A percentile compares a stretch with the other conserved stretches of the same genome.
Evolutionary conservation across 495 filamentous ascomycete species (phyloP).

Genomic region (Xylaria flabelliformis): DNA sequence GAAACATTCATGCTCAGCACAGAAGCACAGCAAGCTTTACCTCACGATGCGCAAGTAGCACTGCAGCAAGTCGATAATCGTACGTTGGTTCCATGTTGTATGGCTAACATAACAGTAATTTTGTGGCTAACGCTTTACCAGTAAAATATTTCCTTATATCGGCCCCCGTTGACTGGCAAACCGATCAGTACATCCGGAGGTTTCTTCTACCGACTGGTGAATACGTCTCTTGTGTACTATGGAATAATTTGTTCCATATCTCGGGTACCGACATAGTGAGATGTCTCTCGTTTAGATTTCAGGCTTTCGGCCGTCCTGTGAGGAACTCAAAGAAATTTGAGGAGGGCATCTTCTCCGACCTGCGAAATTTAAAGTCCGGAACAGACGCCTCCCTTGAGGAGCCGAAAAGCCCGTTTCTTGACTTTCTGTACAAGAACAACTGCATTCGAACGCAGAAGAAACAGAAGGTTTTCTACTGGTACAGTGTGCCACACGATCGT

Average conservation of each 20-base stretch:
- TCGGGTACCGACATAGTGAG: slow-evolving; percentile 98
- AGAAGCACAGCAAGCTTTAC: slow-evolving; percentile 93
- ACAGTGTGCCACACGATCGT: slow-evolving; percentile 96
- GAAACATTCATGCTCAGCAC: slow-evolving; percentile 98
- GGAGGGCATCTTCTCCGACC: slow-evolving; percentile 98
- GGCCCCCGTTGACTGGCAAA: slow-evolving; percentile 96
- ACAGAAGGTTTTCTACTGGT: slow-evolving; percentile 99
- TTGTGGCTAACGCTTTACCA: slow-evolving; percentile 42
- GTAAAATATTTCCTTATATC: slow-evolving; percentile 99
- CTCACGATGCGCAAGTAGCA: slow-evolving; percentile 95
- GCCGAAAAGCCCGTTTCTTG: slow-evolving; percentile 96
- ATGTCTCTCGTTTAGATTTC: slow-evolving; percentile 97
- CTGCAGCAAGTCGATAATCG: slow-evolving; percentile 98
- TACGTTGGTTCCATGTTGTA: slow-evolving; percentile 58
- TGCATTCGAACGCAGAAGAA: slow-evolving; percentile 99
- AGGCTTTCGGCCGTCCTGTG: slow-evolving; percentile 95
- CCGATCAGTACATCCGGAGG: slow-evolving; percentile 93
- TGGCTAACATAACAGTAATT: slow-evolving; percentile 28
- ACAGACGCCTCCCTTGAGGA: slow-evolving; percentile 99
- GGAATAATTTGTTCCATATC: slow-evolving; percentile 99
- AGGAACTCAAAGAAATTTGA: slow-evolving; percentile 99
- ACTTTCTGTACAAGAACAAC: slow-evolving; percentile 99
- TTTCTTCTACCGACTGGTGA: slow-evolving; percentile 96
- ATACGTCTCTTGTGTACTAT: slow-evolving; percentile 97
- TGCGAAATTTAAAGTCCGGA: slow-evolving; percentile 96